phyloP scores from a whole-genome alignment of 208 protist genomes.

The Trypanosoma conorhini region DNA sequence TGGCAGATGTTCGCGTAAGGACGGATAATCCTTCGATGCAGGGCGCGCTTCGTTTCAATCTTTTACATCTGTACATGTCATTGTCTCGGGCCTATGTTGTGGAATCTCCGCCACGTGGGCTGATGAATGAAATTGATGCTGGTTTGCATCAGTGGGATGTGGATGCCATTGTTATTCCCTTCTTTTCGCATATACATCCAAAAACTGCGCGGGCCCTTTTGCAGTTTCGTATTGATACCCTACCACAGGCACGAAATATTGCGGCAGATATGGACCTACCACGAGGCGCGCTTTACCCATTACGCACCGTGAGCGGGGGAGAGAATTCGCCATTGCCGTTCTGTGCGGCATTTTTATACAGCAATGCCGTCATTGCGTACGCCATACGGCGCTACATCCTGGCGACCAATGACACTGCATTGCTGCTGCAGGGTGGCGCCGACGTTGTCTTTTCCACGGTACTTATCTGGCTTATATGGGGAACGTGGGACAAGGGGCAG shows the following conservation, averaged over 20 bases:
- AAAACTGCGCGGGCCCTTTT: conserved; percentile 70
- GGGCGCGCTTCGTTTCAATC: conserved; percentile 84
- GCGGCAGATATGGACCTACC: conserved; percentile 78
- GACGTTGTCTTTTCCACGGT: conserved; percentile 84
- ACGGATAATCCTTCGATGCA: conserved; percentile 48
- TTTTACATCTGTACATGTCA: conserved; percentile 80
- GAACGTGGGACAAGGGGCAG: conserved; percentile 75
- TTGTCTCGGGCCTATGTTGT: conserved; percentile 29
- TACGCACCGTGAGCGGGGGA: conserved; percentile 78
- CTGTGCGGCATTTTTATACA: conserved; percentile 78
- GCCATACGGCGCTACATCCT: conserved; percentile 79
- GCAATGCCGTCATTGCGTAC: conserved; percentile 86
- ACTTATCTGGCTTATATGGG: conserved; percentile 87
- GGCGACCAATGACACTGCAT: conserved; percentile 76
- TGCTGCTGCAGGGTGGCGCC: conserved; percentile 68
- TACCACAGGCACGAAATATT: conserved; percentile 70
- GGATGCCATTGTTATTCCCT: conserved; percentile 84
- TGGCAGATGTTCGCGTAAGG: conserved; percentile 63
- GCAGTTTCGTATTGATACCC: conserved; percentile 83
- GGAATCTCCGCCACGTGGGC: conserved; percentile 71
- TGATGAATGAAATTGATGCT: conserved; percentile 66
- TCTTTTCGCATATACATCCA: conserved; percentile 81
- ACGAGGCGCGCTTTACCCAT: conserved; percentile 83
- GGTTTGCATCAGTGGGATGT: conserved; percentile 90
- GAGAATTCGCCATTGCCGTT: conserved; percentile 65